Evolutionary conservation across 2,329 filamentous ascomycete species (phyloP), one percentile per base, ranked within the genome.

Genomic region (Monascus ruber): DNA sequence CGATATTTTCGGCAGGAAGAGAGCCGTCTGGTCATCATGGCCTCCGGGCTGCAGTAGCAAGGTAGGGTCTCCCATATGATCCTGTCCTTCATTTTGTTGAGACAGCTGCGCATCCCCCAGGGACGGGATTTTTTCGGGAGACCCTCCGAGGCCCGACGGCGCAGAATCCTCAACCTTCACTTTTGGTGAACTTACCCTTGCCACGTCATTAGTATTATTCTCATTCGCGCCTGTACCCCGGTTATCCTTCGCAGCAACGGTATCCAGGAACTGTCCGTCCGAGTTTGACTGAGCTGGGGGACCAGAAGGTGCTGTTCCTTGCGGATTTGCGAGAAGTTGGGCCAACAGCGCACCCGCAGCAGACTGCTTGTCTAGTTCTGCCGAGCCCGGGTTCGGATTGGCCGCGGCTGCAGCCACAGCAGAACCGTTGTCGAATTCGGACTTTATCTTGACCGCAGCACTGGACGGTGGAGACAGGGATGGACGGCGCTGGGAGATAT

Each of bases 311-410:
- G 40, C n/a, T 50, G 43, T 17, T 17, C 17, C 17, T 17, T 17
- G 17, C 42, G 59, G 57, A 42, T 58, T 60, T 33, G 61, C 59
- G 38, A 66, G 55, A 6, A 66, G 51, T 48, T 66, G 62, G 29
- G 63, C 63, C 34, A 66, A 52, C 10, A 66, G 55, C 33, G 63
- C 58, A 25, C 59, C 63, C 40, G 63, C 63, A 33, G 63, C 63
- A 33, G 53, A 60, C 43, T 65, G 63, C 32, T 61, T 61, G 36
- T 60, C 56, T 40, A 53, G 41, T 39, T 62, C 52, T 42, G 28
- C 28, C 28, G 28, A 6, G 10, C 6, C 2, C 6, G 28, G 28
- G 10, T 6, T 53, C 35, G 56, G 54, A 11, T 50, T 43, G 24
- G 49, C 46, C 29, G 56, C 53, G 35, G 47, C 35, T 25, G 43